A percentile compares a stretch with the other conserved stretches of the same genome.
These are phyloP conservation scores for Naganishia sp. DNA, from an alignment of 1,284 basidiomycete species.

Conservation along the genomic window DNA sequence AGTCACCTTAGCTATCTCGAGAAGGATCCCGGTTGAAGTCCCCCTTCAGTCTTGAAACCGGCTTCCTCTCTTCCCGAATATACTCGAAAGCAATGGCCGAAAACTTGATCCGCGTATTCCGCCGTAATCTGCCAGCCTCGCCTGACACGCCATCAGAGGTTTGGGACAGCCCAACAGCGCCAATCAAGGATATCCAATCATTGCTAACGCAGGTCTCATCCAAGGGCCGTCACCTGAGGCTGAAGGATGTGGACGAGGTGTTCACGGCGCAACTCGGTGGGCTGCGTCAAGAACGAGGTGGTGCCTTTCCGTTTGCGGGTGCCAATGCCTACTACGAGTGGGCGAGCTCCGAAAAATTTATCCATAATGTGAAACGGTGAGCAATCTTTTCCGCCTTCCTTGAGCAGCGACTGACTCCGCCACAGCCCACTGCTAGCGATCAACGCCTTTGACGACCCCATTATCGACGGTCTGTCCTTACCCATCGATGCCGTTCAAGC, in stretches of 20 bases:
- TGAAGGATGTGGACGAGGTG: constrained; percentile 54
- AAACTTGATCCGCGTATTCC: constrained; percentile 71
- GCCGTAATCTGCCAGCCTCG: constrained; percentile 59
- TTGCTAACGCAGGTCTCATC: constrained; percentile 1
- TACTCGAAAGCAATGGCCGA: constrained; percentile 82
- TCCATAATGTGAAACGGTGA: constrained; percentile 49
- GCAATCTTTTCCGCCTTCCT: constrained; percentile 21
- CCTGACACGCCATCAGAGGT: not conserved
- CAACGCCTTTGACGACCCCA: constrained; percentile 88
- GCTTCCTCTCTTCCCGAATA: constrained; percentile 66
- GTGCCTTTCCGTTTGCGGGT: constrained; percentile 74
- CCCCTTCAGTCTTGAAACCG: constrained; percentile 59
- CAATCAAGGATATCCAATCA: constrained; percentile 3
- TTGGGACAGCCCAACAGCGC: constrained; percentile 10
- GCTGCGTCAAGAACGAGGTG: constrained; percentile 56
- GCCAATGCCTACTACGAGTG: constrained; percentile 81
- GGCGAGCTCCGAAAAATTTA: constrained; percentile 55
- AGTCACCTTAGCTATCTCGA: not conserved
- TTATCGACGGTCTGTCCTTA: constrained; percentile 62
- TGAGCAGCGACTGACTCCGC: not conserved
- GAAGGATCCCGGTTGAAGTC: not conserved
- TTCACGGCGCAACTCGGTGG: constrained; percentile 79
- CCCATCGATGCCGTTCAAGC: constrained; percentile 62
- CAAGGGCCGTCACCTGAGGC: constrained; percentile 26
- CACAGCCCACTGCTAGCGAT: constrained; percentile 66